Conservation (phyloP, 805 yeast species). For the Nakazawaea anatomiae region DNA sequence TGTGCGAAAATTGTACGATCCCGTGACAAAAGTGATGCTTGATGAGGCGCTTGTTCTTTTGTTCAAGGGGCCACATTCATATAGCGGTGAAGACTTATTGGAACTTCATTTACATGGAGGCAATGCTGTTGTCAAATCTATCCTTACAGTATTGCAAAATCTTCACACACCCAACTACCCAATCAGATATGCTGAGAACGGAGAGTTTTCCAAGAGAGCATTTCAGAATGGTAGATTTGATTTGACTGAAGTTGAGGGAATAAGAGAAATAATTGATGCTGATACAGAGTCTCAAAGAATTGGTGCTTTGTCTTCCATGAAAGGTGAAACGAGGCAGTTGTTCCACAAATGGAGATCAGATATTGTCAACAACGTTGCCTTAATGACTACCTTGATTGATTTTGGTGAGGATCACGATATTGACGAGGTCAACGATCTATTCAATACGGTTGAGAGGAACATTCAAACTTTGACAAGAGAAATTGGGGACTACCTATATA, state of each 20-base stretch:
- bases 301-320: slow-evolving; percentile 67
- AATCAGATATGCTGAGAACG: slow-evolving; percentile 83
- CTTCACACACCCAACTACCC: slow-evolving; percentile 41
- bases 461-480: slow-evolving; percentile 37
- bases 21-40: slow-evolving; percentile 34
- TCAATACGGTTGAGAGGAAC: slow-evolving; percentile 41
- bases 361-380: slow-evolving; percentile 62
- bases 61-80: slow-evolving; percentile 71
- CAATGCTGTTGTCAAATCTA: slow-evolving; percentile 69
- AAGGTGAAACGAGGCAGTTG: slow-evolving; percentile 54
- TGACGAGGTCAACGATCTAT: slow-evolving; percentile 52
- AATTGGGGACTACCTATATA: slow-evolving; percentile 36
- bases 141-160: slow-evolving; percentile 52
- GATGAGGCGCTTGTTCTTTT: slow-evolving; percentile 74
- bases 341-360: slow-evolving; percentile 63
- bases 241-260: slow-evolving; percentile 86
- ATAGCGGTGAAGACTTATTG: slow-evolving; percentile 86
- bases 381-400: slow-evolving; percentile 84
- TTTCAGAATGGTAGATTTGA: slow-evolving; percentile 81
- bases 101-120: slow-evolving; percentile 97
- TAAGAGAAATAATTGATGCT: slow-evolving; percentile 83
- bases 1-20: slow-evolving; percentile 50
- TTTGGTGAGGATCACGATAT: slow-evolving; percentile 92
- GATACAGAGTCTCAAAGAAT: slow-evolving; percentile 86
- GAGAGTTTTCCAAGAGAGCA: slow-evolving; percentile 87